These are phyloP conservation scores for Alternaria arborescens DNA, from an alignment of 2,329 filamentous ascomycete species.

Conservation along the genomic window DNA sequence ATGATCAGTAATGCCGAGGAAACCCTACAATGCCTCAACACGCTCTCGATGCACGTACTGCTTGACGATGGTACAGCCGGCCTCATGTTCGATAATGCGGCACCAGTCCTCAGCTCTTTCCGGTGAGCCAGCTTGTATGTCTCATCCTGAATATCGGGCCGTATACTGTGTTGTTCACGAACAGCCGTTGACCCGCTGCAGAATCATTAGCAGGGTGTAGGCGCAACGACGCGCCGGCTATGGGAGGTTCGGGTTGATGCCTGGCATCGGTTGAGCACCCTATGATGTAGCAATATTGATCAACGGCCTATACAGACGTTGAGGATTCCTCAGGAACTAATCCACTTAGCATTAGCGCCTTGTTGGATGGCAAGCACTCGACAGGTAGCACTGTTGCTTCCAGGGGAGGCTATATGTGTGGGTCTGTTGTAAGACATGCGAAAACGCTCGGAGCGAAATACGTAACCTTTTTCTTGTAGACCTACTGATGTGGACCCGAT, in stretches of 20 bases:
- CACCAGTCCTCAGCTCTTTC: background rate
- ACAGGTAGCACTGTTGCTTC: constrained; percentile 4
- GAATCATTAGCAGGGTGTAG: background rate
- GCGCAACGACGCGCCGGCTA: background rate
- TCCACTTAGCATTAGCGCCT: constrained; percentile 8
- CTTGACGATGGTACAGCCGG: background rate
- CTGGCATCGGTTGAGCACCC: constrained; percentile 6
- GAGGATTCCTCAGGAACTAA: background rate
- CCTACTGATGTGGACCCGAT: background rate
- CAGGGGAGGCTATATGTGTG: constrained; percentile 12
- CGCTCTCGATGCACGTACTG: background rate
- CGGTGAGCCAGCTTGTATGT: background rate
- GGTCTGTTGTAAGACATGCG: constrained; percentile 8
- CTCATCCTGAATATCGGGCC: background rate
- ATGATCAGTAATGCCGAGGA: background rate
- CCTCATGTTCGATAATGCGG: background rate
- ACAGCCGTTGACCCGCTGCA: background rate
- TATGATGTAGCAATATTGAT: constrained; percentile 10
- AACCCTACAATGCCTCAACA: background rate
- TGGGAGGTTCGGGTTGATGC: constrained; percentile 5
- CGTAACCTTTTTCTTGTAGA: background rate
- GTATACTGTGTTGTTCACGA: background rate
- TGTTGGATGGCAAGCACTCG: constrained; percentile 14
- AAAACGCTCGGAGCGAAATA: constrained; percentile 7
- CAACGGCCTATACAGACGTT: constrained; percentile 5